Evolutionary conservation across 805 yeast genomes (phyloP).

Genomic region (Grigorovia humatica): DNA sequence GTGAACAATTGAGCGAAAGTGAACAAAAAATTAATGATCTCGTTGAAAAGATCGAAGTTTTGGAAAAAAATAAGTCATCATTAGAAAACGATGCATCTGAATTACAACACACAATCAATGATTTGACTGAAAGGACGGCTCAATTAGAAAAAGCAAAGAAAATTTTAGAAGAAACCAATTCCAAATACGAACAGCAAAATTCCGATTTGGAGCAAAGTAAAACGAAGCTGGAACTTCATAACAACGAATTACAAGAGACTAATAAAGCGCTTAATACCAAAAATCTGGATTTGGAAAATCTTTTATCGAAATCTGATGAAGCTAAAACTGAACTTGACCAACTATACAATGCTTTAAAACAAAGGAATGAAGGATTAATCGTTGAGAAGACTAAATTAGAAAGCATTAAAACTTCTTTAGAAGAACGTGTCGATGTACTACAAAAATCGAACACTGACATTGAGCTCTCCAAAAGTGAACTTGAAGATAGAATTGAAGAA

Average conservation of each 20-base stretch:
- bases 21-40: not conserved
- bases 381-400: not conserved
- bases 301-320: not conserved
- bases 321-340: not conserved
- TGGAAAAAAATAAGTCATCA: not conserved
- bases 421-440: not conserved
- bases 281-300: not conserved
- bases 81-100: not conserved
- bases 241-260: not conserved
- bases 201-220: not conserved
- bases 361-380: not conserved
- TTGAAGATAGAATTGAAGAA: not conserved
- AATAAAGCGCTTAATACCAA: not conserved
- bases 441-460: not conserved
- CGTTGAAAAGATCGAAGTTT: not conserved
- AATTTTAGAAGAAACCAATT: not conserved
- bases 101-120: not conserved
- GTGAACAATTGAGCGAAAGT: not conserved
- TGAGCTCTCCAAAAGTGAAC: not conserved
- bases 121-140: not conserved
- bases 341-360: not conserved
- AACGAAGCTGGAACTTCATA: not conserved
- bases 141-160: not conserved
- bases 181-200: not conserved
- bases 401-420: not conserved